phyloP scores from a whole-genome alignment of 106 monocot species.

The Alisma plantagoaquatica region DNA sequence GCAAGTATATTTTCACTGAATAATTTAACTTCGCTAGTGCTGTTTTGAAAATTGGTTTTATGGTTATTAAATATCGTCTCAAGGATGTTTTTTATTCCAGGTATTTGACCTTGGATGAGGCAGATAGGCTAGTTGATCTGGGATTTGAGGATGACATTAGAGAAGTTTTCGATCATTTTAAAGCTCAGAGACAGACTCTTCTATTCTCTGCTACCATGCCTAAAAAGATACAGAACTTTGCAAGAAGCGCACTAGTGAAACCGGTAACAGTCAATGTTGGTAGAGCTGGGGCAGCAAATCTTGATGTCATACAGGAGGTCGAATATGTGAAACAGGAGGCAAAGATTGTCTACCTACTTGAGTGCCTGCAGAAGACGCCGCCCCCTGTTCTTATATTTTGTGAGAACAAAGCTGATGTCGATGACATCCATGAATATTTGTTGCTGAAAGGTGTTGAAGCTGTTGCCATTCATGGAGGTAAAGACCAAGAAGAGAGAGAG shows the following conservation, averaged over 20 bases:
- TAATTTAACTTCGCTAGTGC: not conserved
- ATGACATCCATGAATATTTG: slow-evolving; percentile 95
- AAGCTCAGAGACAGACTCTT: slow-evolving; percentile 82
- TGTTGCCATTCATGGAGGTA: slow-evolving; percentile 92
- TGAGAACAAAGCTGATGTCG: slow-evolving; percentile 96
- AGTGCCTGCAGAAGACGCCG: slow-evolving; percentile 95
- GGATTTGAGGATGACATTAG: slow-evolving; percentile 96
- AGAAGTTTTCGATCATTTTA: slow-evolving; percentile 96
- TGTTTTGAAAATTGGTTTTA: not conserved
- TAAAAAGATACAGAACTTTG: slow-evolving; percentile 94
- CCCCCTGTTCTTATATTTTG: slow-evolving; percentile 94
- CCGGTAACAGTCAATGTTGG: slow-evolving; percentile 96
- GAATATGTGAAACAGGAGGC: slow-evolving; percentile 99
- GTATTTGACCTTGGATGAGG: slow-evolving; percentile 94
- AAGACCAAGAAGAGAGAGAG: slow-evolving; percentile 95
- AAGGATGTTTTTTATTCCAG: slow-evolving; percentile 26
- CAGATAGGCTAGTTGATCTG: slow-evolving; percentile 87
- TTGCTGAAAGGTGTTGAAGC: slow-evolving; percentile 93
- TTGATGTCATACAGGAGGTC: slow-evolving; percentile 97
- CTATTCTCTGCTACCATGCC: slow-evolving; percentile 99
- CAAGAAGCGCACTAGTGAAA: slow-evolving; percentile 66
- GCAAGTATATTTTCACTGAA: too few relatives aligned
- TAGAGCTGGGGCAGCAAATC: slow-evolving; percentile 93
- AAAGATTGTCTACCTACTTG: slow-evolving; percentile 90
- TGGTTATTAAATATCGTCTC: too few relatives aligned